Evolutionary conservation across 257 asterid species (phyloP).

Genomic region (Eucommia ulmoides): DNA sequence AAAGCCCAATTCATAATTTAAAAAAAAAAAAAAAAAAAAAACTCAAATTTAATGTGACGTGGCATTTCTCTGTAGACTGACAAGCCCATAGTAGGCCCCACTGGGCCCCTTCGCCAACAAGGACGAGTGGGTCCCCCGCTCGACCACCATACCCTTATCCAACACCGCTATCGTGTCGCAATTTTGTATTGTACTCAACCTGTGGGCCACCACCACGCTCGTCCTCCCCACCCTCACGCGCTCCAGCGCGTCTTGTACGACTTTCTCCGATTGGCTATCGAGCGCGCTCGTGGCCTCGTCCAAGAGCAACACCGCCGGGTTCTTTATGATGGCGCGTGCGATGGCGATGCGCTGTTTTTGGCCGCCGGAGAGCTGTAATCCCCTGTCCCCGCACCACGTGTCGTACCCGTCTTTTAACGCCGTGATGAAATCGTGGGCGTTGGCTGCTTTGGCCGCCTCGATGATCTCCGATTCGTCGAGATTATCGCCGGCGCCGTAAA

Average conservation of each 20-base stretch:
- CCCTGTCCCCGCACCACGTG: constrained; percentile 81
- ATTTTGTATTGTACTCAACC: constrained; percentile 63
- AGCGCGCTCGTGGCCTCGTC: constrained; percentile 92
- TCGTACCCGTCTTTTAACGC: constrained; percentile 56
- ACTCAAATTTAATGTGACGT: no score
- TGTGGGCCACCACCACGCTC: constrained; percentile 78
- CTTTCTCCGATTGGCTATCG: constrained; percentile 71
- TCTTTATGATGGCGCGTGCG: constrained; percentile 62
- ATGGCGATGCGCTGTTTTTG: constrained; percentile 87
- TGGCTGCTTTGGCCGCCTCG: constrained; percentile 71
- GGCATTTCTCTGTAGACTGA: constrained; percentile 57
- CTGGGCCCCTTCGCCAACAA: constrained; percentile 41
- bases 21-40: no score
- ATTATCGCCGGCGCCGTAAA: constrained; percentile 43
- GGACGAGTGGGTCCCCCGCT: constrained; percentile 63
- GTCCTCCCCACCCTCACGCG: constrained; percentile 76
- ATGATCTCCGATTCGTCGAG: constrained; percentile 42
- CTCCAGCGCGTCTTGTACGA: constrained; percentile 80
- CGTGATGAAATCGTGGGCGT: constrained; percentile 70
- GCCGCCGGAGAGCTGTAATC: constrained; percentile 79
- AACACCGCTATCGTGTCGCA: constrained; percentile 66
- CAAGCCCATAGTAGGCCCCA: constrained; percentile 64
- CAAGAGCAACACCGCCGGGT: constrained; percentile 47
- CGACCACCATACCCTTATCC: constrained; percentile 64
- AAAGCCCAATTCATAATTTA: no score